Evolutionary conservation across 495 filamentous ascomycete species (phyloP).

Genomic region (Xylaria venustula): DNA sequence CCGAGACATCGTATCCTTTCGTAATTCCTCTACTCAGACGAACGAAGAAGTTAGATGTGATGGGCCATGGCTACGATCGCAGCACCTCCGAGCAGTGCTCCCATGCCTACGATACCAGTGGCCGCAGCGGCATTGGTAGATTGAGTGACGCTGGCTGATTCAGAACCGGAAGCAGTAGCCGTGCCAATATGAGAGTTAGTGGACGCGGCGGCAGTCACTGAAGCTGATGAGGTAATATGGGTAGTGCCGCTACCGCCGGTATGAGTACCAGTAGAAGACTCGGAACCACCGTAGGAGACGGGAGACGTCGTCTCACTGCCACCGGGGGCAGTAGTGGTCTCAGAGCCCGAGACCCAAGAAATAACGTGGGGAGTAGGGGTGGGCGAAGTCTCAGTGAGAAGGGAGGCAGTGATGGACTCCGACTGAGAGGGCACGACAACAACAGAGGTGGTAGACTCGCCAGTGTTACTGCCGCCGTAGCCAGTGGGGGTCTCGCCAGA

Average conservation of each 20-base stretch:
- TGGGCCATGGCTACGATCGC: conserved; percentile 20
- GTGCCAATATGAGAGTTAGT: neutral
- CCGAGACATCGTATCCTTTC: neutral
- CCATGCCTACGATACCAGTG: conserved; percentile 28
- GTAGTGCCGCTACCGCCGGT: conserved; percentile 12
- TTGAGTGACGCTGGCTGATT: conserved; percentile 7
- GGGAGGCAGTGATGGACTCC: conserved; percentile 6
- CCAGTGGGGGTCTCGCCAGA: conserved; percentile 16
- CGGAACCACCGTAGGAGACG: neutral
- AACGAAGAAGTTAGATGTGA: conserved; percentile 19
- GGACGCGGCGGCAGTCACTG: conserved; percentile 15
- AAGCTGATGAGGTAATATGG: conserved; percentile 11
- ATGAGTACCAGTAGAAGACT: conserved; percentile 7
- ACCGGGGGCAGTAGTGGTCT: neutral
- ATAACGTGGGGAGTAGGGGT: neutral
- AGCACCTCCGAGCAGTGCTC: conserved; percentile 33
- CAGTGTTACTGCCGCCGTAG: conserved; percentile 4
- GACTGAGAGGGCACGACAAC: conserved; percentile 4
- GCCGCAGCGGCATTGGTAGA: conserved; percentile 21
- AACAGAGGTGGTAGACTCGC: conserved; percentile 6
- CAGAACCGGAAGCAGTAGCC: neutral
- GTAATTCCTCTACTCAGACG: neutral
- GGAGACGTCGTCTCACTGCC: neutral
- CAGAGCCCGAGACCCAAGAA: neutral
- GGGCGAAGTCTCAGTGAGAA: conserved; percentile 12